Evolutionary conservation across 805 yeast genomes (phyloP).

Genomic region (Clavispora santaluciae): DNA sequence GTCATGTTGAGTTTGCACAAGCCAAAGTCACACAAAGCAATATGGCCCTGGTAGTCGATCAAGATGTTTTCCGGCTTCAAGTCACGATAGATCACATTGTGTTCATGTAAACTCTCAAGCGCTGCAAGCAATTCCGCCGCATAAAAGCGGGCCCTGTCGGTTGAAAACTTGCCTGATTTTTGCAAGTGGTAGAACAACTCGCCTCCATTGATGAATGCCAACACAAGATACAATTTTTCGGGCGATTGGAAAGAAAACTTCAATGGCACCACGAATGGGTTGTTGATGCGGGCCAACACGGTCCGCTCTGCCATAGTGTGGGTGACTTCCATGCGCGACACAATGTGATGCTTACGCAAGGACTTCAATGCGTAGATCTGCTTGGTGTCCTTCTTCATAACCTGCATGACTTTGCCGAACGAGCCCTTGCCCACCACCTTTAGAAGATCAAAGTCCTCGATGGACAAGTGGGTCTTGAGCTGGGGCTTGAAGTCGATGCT

Average conservation of each 20-base stretch:
- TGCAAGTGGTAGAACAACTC: slow-evolving; percentile 93
- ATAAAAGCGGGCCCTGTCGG: slow-evolving; percentile 87
- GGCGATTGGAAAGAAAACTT: slow-evolving; percentile 96
- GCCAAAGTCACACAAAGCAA: slow-evolving; percentile 96
- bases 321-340: slow-evolving; percentile 88
- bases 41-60: slow-evolving; percentile 94
- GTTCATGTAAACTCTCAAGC: slow-evolving; percentile 82
- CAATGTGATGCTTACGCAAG: slow-evolving; percentile 88
- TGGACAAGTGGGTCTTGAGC: slow-evolving; percentile 61
- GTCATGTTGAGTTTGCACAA: slow-evolving; percentile 94
- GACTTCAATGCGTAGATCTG: slow-evolving; percentile 94
- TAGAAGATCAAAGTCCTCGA: slow-evolving; percentile 87
- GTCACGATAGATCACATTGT: slow-evolving; percentile 92
- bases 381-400: slow-evolving; percentile 89
- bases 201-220: slow-evolving; percentile 95
- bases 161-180: slow-evolving; percentile 80
- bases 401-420: slow-evolving; percentile 99
- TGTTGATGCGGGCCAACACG: slow-evolving; percentile 85
- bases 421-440: slow-evolving; percentile 98
- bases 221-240: slow-evolving; percentile 86
- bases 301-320: slow-evolving; percentile 56
- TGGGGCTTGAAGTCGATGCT: slow-evolving; percentile 66
- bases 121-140: slow-evolving; percentile 93
- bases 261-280: slow-evolving; percentile 94
- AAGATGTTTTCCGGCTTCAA: slow-evolving; percentile 94